Evolutionary conservation across 495 filamentous ascomycete genomes (phyloP), one percentile per base, ranked within the genome.

Genomic region (Articulospora tetracladia): DNA sequence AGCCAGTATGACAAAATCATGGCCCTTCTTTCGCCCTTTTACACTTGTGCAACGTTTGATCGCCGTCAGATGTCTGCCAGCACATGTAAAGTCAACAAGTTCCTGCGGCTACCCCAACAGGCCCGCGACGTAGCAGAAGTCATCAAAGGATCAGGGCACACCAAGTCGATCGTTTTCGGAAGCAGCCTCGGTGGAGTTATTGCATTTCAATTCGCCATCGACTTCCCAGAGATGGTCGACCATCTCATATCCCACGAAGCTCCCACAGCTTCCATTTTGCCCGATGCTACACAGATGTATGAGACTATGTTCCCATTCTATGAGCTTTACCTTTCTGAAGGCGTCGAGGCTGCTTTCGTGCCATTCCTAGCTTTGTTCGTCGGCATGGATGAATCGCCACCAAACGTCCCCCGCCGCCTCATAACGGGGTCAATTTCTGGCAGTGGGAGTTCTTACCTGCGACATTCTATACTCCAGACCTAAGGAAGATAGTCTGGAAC

Each of bases 131-230:
- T 63, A 36, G 58, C 60, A 32, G 64, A 64, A 41, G 49, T 69
- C 52, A 67, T 67, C 53, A 55, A 26, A 26, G 64, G 61, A 1
- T 12, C 69, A 17, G 66, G 66, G 23, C 63, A 61, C 27, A 53
- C 55, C 13, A 64, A 58, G 34, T 41, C 69, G 19, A 64, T 59
- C 52, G 13, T 71, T 24, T 71, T 71, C 47, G 69, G 59, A 19
- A 69, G 63, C 63, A 69, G 67, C 59, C 55, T 60, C 55, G 69
- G 67, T 13, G 65, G 65, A 11, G 58, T 71, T 41, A 66, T 71
- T 26, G 55, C 57, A 4, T 58, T 65, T 27, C 67, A 69, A 47
- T 62, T 71, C 39, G 65, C 69, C n/a, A 59, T 63, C 60, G 63
- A 66, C 62, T 67, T 68, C 56, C 69, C 69, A 8, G 56, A 55